These are phyloP conservation scores for Lactarius evosmus DNA, from an alignment of 768 basidiomycete genomes.

Conservation along the genomic window DNA sequence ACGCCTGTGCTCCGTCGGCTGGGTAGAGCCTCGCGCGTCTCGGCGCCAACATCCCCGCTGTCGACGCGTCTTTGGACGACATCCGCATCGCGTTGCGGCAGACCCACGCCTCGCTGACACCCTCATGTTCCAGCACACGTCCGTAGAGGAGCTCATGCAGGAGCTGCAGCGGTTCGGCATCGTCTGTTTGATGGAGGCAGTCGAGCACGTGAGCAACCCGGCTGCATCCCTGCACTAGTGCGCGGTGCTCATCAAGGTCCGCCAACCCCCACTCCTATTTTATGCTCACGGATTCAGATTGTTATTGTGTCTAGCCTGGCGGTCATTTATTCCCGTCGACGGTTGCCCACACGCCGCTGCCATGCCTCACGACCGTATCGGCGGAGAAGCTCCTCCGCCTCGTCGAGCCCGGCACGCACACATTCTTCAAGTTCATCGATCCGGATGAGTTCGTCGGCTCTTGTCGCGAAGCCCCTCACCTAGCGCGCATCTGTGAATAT, in stretches of 20 bases:
- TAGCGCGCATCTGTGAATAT: slow-evolving; percentile 52
- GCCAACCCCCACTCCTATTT: slow-evolving; percentile 24
- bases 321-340: slow-evolving; percentile 96
- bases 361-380: slow-evolving; percentile 68
- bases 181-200: slow-evolving; percentile 97
- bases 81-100: slow-evolving; percentile 72
- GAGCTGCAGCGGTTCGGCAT: slow-evolving; percentile 75
- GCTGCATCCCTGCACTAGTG: slow-evolving; percentile 76
- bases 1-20: no score
- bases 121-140: slow-evolving; percentile 64
- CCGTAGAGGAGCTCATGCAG: slow-evolving; percentile 70
- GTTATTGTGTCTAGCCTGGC: slow-evolving; percentile 60
- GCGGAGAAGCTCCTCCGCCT: slow-evolving; percentile 81
- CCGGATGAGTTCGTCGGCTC: slow-evolving; percentile 81
- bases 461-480: slow-evolving; percentile 59
- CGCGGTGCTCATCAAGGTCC: slow-evolving; percentile 82
- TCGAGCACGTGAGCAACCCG: slow-evolving; percentile 97
- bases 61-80: slow-evolving; percentile 89
- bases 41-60: slow-evolving; percentile 81
- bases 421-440: slow-evolving; percentile 85
- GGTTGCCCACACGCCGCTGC: slow-evolving; percentile 78
- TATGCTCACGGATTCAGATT: neutral
- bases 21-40: slow-evolving; percentile 78
- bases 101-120: slow-evolving; percentile 59
- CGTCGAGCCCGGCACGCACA: slow-evolving; percentile 88